Evolutionary conservation across 768 basidiomycete genomes (phyloP), one percentile per base, ranked within the genome.

Genomic region (Piloderma croceum): DNA sequence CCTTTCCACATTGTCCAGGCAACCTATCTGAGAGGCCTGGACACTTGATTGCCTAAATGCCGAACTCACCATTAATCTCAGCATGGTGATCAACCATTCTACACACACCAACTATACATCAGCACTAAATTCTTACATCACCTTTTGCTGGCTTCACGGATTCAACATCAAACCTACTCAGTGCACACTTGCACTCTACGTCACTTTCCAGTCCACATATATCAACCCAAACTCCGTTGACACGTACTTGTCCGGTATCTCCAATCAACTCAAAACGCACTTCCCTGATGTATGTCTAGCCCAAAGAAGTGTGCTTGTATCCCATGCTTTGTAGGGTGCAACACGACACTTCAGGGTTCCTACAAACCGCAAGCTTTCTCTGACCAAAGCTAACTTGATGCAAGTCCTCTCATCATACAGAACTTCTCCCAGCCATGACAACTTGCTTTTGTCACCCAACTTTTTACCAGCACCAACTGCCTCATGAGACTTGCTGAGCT

Each of bases 121-220:
- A 0, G 54, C 57, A 0, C 37, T 63, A 0, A 63, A 65, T n/a
- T 67, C 64, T 1, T 65, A 54, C 36, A 10, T 64, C 6, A 43
- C 44, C 0, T 69, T 69, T 21, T 54, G 58, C 13, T 12, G 38
- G 0, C 6, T 56, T 0, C 64, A 67, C 34, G 12, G 54, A 4
- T 34, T 67, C 3, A 45, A 52, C 5, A 22, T 59, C 13, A 48
- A 59, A 12, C 67, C 61, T 0, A 65, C 64, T 0, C 32, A 39
- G 0, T n/a, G n/a, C n/a, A n/a, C n/a, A n/a, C n/a, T n/a, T n/a
- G n/a, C n/a, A n/a, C n/a, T n/a, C n/a, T n/a, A n/a, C n/a, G n/a
- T n/a, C n/a, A n/a, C n/a, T n/a, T n/a, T n/a, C n/a, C n/a, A n/a
- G n/a, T n/a, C n/a, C n/a, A n/a, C n/a, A n/a, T n/a, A n/a, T n/a